Percentiles rank a stretch among this genome's conserved stretches.
These are phyloP conservation scores for Leucosporidium yakuticum DNA, from an alignment of 768 basidiomycete genomes.

Conservation along the genomic window DNA sequence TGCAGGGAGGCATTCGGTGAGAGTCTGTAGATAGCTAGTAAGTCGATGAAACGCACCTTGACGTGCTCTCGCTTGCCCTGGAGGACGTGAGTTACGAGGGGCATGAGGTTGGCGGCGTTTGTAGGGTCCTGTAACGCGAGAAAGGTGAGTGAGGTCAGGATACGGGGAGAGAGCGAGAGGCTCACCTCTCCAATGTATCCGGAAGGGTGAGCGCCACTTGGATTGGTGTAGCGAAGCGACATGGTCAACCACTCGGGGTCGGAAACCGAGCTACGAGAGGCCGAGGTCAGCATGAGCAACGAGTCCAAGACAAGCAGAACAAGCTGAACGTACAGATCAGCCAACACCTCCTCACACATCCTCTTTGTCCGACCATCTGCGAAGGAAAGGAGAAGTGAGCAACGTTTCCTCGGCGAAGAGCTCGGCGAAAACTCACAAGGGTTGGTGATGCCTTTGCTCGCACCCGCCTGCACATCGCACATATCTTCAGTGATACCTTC, in stretches of 20 bases:
- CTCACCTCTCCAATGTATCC: constrained; percentile 13
- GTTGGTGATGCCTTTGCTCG: constrained; percentile 9
- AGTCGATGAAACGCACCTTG: neutral
- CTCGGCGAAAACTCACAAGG: neutral
- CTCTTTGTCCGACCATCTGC: constrained; percentile 14
- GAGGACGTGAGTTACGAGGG: constrained; percentile 6
- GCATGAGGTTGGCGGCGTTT: constrained; percentile 12
- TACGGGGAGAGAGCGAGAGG: neutral
- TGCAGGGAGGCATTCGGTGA: neutral
- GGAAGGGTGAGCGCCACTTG: constrained; percentile 4
- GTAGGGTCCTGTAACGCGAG: neutral
- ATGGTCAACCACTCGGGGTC: constrained; percentile 11
- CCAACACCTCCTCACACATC: constrained; percentile 15
- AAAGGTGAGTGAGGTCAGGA: neutral
- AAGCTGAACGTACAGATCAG: neutral
- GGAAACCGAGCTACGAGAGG: neutral
- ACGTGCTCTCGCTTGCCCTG: constrained; percentile 10
- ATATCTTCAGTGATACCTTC: constrained; percentile 7
- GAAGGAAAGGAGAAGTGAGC: neutral
- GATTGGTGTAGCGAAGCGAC: constrained; percentile 10
- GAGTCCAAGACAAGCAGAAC: neutral
- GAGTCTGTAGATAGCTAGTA: neutral
- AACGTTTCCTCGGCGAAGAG: too few relatives aligned
- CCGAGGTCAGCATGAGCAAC: neutral
- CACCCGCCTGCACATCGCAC: constrained; percentile 3